Evolutionary conservation across 2,329 filamentous ascomycete genomes (phyloP).

Genomic region (Penicillium sp.): DNA sequence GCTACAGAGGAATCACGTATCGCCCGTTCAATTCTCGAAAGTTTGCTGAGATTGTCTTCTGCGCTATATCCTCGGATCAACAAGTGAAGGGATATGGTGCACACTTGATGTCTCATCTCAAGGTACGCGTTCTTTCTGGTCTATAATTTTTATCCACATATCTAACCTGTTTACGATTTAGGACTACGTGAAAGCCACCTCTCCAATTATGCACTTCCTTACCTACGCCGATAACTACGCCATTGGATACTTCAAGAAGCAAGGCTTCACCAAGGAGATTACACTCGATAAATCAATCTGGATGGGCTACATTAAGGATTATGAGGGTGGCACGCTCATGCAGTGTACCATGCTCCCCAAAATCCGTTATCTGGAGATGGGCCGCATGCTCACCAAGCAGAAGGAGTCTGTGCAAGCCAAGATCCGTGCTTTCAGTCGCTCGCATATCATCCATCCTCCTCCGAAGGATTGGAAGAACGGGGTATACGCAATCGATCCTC

Average conservation of each 20-base stretch:
- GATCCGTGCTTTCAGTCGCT: slow-evolving; percentile 85
- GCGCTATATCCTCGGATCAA: slow-evolving; percentile 94
- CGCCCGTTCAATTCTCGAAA: slow-evolving; percentile 86
- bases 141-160: not conserved
- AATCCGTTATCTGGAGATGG: slow-evolving; percentile 88
- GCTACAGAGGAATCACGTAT: slow-evolving; percentile 82
- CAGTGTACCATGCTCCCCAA: slow-evolving; percentile 96
- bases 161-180: slow-evolving; percentile 20
- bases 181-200: slow-evolving; percentile 95
- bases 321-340: slow-evolving; percentile 98
- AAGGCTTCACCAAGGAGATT: slow-evolving; percentile 98
- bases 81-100: slow-evolving; percentile 98
- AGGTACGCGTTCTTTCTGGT: slow-evolving; percentile 48
- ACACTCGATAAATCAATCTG: slow-evolving; percentile 84
- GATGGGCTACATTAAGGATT: slow-evolving; percentile 99
- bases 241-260: slow-evolving; percentile 98
- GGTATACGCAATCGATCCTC: slow-evolving; percentile 72
- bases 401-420: slow-evolving; percentile 95
- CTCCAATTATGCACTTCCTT: slow-evolving; percentile 95
- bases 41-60: slow-evolving; percentile 98
- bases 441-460: slow-evolving; percentile 80
- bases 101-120: slow-evolving; percentile 95
- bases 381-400: slow-evolving; percentile 93
- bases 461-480: slow-evolving; percentile 83
- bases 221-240: slow-evolving; percentile 99